Conservation (phyloP, 371 early-diverging fungal species). For the Gilbertella persicaria region DNA sequence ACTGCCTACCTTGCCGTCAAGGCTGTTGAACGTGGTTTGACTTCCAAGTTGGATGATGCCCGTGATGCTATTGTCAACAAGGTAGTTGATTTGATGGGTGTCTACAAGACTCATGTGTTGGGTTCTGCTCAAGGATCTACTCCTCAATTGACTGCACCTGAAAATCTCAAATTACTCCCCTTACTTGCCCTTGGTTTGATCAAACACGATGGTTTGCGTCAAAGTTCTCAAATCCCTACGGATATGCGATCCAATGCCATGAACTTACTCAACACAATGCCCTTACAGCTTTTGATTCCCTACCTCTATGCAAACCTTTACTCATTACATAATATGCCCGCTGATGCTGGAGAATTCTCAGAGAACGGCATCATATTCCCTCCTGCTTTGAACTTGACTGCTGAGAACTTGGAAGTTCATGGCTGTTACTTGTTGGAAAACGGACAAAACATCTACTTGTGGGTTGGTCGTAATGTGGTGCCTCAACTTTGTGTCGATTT, state of each 20-base stretch:
- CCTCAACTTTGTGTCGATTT: conserved; percentile 76
- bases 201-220: conserved; percentile 72
- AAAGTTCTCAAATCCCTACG: conserved; percentile 70
- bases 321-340: conserved; percentile 82
- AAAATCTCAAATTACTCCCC: conserved; percentile 86
- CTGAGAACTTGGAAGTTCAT: conserved; percentile 81
- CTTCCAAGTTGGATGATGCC: conserved; percentile 92
- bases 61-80: conserved; percentile 92
- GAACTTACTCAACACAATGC: conserved; percentile 74
- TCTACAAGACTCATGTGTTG: conserved; percentile 81
- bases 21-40: conserved; percentile 81
- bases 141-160: conserved; percentile 80
- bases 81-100: conserved; percentile 80
- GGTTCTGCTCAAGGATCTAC: conserved; percentile 75
- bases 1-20: conserved; percentile 66
- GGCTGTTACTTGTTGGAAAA: conserved; percentile 88
- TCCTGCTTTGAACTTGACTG: conserved; percentile 76
- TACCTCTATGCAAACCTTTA: conserved; percentile 81
- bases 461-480: conserved; percentile 81
- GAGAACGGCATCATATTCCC: conserved; percentile 68
- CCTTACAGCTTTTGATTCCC: conserved; percentile 77
- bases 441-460: conserved; percentile 83
- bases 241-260: conserved; percentile 75
- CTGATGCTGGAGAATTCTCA: conserved; percentile 63
- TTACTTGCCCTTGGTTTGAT: conserved; percentile 81